Base-by-base conservation (phyloP, 2,329 filamentous ascomycete genomes). In the Neofusicoccum laricinum region DNA sequence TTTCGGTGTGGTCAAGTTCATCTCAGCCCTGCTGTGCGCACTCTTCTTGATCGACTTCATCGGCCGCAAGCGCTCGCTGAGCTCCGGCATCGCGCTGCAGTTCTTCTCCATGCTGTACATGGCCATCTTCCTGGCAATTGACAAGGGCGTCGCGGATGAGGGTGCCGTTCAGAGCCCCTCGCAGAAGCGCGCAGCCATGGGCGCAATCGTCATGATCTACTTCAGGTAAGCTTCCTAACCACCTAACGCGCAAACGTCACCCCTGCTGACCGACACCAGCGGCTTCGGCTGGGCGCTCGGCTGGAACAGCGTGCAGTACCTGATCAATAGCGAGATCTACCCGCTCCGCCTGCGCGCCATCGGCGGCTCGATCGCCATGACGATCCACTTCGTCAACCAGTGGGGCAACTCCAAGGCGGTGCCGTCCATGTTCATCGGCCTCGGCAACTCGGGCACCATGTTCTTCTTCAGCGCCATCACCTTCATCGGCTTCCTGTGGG, bases 21-120 rank as follows among this genome's bases (percentile, higher is more conserved):
- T 85, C 6, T 84, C 88, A 0, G 86, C 89, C 14, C 73, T 93
- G 36, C 68, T 86, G 43, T 93, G 90, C 73, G 90, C 90, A 0
- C 82, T 93, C 61, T 92, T 93, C 83, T 83, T 93, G 8, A 90
- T 93, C 67, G 91, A 93, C 69, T 87, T 90, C 62, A 88, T 93
- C 68, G 91, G 91, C 4, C 88, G 91, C 65, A 93, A 92, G 76
- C 76, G 81, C 14, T 76, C 82, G 0, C 75, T 85, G 6, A 74
- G 77, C 46, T 76, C 77, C n/a, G 83, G 83, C 8, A 82, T 84
- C 41, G 73, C 68, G 43, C 73, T 81, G 7, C 82, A 84, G 64
- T 71, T 79, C 1, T n/a, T 84, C 11, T 73, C 80, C n/a, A 84
- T 85, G 80, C 72, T 84, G 2, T 86, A 85, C 71, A 80, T 84